Evolutionary conservation across 345 rosid species (phyloP), one percentile per base, ranked within the genome.

Genomic region (Viola odorata): DNA sequence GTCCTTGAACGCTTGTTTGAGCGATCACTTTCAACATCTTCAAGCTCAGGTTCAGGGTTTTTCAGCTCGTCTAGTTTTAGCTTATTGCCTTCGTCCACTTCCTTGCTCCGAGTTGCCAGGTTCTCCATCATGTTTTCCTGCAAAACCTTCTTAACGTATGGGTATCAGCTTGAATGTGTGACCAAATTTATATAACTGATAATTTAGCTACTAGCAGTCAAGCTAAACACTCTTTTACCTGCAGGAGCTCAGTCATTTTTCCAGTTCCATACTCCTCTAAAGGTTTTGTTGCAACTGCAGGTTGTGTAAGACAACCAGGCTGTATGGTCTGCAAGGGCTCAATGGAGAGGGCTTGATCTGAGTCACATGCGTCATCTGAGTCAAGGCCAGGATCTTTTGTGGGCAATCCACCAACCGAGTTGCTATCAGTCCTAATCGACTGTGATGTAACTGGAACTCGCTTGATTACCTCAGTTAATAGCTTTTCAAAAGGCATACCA

Each of bases 171-270:
- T 38, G 9, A 51, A 17, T 9, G n/a, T 39, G 36, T 3, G 8
- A 11, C 14, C 3, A 37, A 8, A 7, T 5, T 15, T 8, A 39
- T 8, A 41, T 13, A 23, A 12, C 12, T 37, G 13, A 11, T 36
- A 36, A 49, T 32, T 8, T 10, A 57, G 50, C 47, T 12, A 9
- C 41, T 14, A 11, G 50, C 10, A n/a, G 40, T 3, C 4, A 8
- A 5, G 23, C 41, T 14, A 44, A 8, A 9, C 4, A 23, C 57
- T 45, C 38, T 57, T 36, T 49, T 77, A 94, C 99, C 97, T 85
- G 91, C 74, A 94, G 76, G 37, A 90, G 87, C 71, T 90, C 86
- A 6, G 95, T 88, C 96, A 90, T 84, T 69, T 82, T 88, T 41
- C 91, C 96, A 61, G 78, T 67, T 73, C 84, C 82, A 39, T 74